phyloP scores from a whole-genome alignment of 306 rosid species.

The Corylus heterophylla region DNA sequence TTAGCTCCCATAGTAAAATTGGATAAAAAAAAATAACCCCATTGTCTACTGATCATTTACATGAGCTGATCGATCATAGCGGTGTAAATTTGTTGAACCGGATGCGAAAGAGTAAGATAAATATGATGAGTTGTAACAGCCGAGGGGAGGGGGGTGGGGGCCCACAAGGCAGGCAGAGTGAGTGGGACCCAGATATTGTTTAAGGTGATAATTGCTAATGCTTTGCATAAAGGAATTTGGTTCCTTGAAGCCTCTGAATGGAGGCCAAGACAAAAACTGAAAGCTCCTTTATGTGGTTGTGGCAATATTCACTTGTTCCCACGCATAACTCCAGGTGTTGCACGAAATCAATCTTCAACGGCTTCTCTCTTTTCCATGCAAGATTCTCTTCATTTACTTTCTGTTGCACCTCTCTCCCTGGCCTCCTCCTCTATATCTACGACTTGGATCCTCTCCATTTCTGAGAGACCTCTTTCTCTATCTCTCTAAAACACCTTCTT shows the following conservation, averaged over 20 bases:
- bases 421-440: not conserved
- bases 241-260: conserved; percentile 17
- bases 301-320: conserved; percentile 22
- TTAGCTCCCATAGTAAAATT: too few relatives aligned
- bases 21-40: too few relatives aligned
- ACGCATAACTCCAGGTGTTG: conserved; percentile 37
- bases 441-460: too few relatives aligned
- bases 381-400: conserved; percentile 14
- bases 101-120: not conserved
- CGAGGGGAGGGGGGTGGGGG: not conserved
- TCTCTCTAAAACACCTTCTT: not conserved
- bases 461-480: not conserved
- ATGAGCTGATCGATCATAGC: too few relatives aligned
- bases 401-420: not conserved
- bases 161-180: not conserved
- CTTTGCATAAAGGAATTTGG: not conserved
- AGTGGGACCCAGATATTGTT: conserved; percentile 27
- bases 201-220: conserved; percentile 1
- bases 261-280: conserved; percentile 23
- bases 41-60: too few relatives aligned
- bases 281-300: conserved; percentile 30
- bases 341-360: conserved; percentile 31
- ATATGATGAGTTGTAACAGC: not conserved
- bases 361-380: conserved; percentile 31
- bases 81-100: too few relatives aligned